These are phyloP conservation scores for Hypoxylon rubiginosum DNA, from an alignment of 2,329 filamentous ascomycete species.

Conservation along the genomic window DNA sequence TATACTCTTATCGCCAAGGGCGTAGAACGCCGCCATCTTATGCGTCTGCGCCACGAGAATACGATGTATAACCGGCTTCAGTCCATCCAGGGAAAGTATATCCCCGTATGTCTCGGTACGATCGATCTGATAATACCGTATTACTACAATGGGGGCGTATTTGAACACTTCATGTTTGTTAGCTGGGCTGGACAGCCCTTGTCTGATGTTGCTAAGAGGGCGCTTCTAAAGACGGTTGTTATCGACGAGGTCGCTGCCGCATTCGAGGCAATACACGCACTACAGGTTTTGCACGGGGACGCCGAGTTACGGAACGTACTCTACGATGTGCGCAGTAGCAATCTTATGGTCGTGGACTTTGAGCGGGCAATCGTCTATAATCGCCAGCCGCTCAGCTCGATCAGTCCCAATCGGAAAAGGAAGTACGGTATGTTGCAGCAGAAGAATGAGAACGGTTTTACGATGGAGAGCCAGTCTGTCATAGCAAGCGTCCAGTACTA, in stretches of 20 bases:
- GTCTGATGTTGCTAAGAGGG: constrained; percentile 32
- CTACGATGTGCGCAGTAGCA: constrained; percentile 43
- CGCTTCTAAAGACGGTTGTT: constrained; percentile 14
- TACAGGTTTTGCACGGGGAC: constrained; percentile 48
- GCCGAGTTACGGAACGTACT: constrained; percentile 52
- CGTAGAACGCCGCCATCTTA: constrained; percentile 46
- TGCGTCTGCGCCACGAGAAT: constrained; percentile 49
- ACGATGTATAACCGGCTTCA: constrained; percentile 50
- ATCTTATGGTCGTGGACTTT: constrained; percentile 54
- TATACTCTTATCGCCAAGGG: constrained; percentile 59
- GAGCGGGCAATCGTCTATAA: constrained; percentile 40
- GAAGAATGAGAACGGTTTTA: constrained; percentile 40
- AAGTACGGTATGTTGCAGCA: constrained; percentile 36
- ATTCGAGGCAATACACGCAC: constrained; percentile 30
- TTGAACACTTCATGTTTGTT: constrained; percentile 53
- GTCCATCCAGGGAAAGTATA: constrained; percentile 51
- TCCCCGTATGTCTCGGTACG: constrained; percentile 55
- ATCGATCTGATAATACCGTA: constrained; percentile 50
- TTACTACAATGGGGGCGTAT: constrained; percentile 51
- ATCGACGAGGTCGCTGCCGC: constrained; percentile 25
- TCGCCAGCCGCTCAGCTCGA: constrained; percentile 42
- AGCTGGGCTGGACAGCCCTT: constrained; percentile 51
- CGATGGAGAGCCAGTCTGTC: constrained; percentile 21
- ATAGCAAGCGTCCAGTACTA: constrained; percentile 6
- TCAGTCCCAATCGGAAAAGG: constrained; percentile 45